phyloP scores from a whole-genome alignment of 1,284 basidiomycete species.

The Cryptococcus amylolentus region DNA sequence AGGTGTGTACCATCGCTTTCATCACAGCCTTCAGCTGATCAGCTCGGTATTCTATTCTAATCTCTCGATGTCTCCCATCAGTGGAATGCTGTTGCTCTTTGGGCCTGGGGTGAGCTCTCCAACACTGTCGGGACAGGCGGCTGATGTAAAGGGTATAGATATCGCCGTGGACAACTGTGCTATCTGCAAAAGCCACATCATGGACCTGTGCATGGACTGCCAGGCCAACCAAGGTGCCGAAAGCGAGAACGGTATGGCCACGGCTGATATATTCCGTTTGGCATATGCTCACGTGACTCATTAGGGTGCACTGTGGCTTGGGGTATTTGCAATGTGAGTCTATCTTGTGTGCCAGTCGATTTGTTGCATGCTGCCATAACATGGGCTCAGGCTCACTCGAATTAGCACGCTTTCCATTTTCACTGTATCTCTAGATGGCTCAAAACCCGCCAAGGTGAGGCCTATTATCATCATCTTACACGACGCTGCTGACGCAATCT shows the following conservation, averaged over 20 bases:
- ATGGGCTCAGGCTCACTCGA: background rate
- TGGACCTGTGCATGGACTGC: conserved; percentile 98
- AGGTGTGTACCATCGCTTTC: conserved; percentile 57
- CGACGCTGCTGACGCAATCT: conserved; percentile 11
- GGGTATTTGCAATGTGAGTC: conserved; percentile 94
- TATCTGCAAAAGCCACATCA: conserved; percentile 95
- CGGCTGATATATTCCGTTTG: background rate
- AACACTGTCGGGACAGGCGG: background rate
- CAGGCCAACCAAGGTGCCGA: conserved; percentile 98
- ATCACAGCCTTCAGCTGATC: background rate
- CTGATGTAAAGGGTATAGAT: conserved; percentile 53
- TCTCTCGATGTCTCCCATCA: conserved; percentile 38
- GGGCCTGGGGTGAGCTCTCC: conserved; percentile 80
- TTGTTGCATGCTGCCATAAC: background rate
- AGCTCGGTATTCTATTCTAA: conserved; percentile 12
- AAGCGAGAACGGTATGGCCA: conserved; percentile 58
- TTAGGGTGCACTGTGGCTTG: conserved; percentile 96
- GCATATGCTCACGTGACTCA: background rate
- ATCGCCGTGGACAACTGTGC: conserved; percentile 96
- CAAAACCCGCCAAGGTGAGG: conserved; percentile 79
- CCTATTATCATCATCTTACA: background rate
- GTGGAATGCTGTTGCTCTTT: conserved; percentile 95
- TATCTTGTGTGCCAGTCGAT: background rate
- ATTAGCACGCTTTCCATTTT: conserved; percentile 98
- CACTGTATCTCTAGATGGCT: conserved; percentile 99